These are phyloP conservation scores for Achaetomiella virescens DNA, from an alignment of 495 filamentous ascomycete species.

Conservation along the genomic window DNA sequence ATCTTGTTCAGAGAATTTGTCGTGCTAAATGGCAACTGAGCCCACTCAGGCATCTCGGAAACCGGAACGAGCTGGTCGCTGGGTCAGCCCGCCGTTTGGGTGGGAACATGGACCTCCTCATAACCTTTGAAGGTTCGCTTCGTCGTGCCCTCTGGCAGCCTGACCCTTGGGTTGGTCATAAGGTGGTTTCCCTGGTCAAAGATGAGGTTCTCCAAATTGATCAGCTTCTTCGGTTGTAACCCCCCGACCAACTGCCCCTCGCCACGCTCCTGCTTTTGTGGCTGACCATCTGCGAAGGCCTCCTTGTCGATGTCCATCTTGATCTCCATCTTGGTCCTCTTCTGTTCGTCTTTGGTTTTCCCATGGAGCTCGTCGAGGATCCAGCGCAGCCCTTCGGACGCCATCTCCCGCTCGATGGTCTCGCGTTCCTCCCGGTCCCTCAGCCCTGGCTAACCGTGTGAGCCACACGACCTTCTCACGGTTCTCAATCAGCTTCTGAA, in stretches of 20 bases:
- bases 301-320: conserved; percentile 93
- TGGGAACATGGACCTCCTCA: conserved; percentile 95
- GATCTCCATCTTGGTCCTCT: conserved; percentile 66
- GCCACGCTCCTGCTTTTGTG: conserved; percentile 37
- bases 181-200: conserved; percentile 98
- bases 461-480: conserved; percentile 92
- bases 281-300: conserved; percentile 42
- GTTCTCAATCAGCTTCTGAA: conserved; percentile 87
- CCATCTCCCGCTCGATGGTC: conserved; percentile 82
- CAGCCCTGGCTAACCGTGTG: conserved; percentile 78
- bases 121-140: conserved; percentile 96
- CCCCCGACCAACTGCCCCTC: conserved; percentile 71
- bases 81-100: conserved; percentile 74
- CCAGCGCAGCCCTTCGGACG: conserved; percentile 73
- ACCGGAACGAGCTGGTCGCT: conserved; percentile 76
- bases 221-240: conserved; percentile 77
- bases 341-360: conserved; percentile 49
- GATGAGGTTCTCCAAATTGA: conserved; percentile 91
- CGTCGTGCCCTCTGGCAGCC: conserved; percentile 89
- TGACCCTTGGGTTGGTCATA: conserved; percentile 95
- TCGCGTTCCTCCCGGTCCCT: conserved; percentile 71
- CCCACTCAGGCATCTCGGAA: conserved; percentile 87
- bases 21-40: conserved; percentile 74
- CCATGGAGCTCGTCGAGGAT: conserved; percentile 80
- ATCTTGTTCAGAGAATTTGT: conserved; percentile 81